Evolutionary conservation across 495 filamentous ascomycete species (phyloP).

Genomic region (Penicillium pancosmium): DNA sequence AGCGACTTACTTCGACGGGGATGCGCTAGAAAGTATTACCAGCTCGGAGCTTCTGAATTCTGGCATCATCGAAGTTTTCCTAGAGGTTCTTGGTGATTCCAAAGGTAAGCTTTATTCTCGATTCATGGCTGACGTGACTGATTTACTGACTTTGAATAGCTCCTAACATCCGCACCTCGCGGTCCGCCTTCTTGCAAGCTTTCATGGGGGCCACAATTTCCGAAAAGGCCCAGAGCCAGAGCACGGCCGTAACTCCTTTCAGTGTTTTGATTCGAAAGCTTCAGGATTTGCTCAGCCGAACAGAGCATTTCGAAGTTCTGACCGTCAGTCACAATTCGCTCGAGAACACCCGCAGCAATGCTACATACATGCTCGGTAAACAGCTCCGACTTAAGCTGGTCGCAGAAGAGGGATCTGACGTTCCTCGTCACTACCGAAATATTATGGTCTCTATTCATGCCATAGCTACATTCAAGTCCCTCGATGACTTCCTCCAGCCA

Average conservation of each 20-base stretch:
- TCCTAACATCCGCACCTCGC: constrained; percentile 55
- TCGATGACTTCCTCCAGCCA: constrained; percentile 95
- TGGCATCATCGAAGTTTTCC: constrained; percentile 79
- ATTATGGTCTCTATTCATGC: constrained; percentile 99
- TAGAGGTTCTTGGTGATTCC: constrained; percentile 76
- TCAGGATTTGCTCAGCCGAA: constrained; percentile 92
- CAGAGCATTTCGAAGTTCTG: constrained; percentile 96
- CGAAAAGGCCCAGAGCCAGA: constrained; percentile 62
- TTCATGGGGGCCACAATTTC: constrained; percentile 81
- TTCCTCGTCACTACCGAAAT: constrained; percentile 81
- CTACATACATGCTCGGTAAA: constrained; percentile 94
- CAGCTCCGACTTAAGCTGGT: constrained; percentile 88
- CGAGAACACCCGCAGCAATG: constrained; percentile 89
- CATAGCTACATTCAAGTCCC: constrained; percentile 94
- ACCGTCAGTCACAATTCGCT: constrained; percentile 93
- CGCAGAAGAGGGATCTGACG: constrained; percentile 87
- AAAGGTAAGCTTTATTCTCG: constrained; percentile 33
- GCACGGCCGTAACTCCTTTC: constrained; percentile 76
- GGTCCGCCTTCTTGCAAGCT: constrained; percentile 86
- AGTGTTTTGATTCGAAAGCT: constrained; percentile 91
- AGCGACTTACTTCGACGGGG: constrained; percentile 85
- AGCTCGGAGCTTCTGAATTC: constrained; percentile 93
- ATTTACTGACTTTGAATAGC: constrained; percentile 8
- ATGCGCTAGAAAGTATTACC: constrained; percentile 90
- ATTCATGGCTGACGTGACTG: too few relatives aligned